Evolutionary conservation across 768 basidiomycete species (phyloP).

Genomic region (Termitomyces sp.): DNA sequence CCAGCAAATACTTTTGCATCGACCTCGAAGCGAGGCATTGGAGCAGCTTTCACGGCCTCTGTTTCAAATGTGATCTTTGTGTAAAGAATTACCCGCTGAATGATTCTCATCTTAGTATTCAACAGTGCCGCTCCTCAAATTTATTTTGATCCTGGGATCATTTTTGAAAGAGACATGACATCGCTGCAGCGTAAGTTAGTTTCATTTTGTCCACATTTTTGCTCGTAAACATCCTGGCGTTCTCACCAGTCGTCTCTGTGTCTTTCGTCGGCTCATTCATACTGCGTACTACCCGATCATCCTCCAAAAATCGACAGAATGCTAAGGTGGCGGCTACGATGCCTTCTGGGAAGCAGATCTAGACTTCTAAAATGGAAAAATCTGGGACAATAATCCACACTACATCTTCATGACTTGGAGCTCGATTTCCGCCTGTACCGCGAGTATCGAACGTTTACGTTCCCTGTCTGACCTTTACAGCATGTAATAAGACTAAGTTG

Average conservation of each 20-base stretch:
- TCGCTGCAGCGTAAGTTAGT: neutral
- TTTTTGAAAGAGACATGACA: neutral
- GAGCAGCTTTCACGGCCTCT: slow-evolving; percentile 56
- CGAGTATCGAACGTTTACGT: neutral
- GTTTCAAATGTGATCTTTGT: slow-evolving; percentile 55
- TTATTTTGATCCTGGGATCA: neutral
- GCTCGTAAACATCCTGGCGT: neutral
- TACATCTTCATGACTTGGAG: slow-evolving; percentile 4
- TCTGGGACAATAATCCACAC: slow-evolving; percentile 4
- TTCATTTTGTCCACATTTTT: neutral
- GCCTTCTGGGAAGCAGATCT: slow-evolving; percentile 13
- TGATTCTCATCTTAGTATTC: neutral
- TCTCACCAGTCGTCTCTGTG: slow-evolving; percentile 22
- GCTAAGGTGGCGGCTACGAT: slow-evolving; percentile 24
- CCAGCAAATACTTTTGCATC: slow-evolving; percentile 55
- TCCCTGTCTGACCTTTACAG: neutral
- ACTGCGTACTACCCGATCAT: slow-evolving; percentile 42
- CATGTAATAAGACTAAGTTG: neutral
- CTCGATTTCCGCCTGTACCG: neutral
- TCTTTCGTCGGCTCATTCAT: slow-evolving; percentile 40
- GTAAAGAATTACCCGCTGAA: neutral
- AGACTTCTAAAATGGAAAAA: slow-evolving; percentile 1
- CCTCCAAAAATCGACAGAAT: slow-evolving; percentile 34
- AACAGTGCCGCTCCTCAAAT: neutral
- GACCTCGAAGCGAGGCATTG: slow-evolving; percentile 55